Evolutionary conservation across 768 basidiomycete species (phyloP).

Genomic region (Hygrocybe punicea): DNA sequence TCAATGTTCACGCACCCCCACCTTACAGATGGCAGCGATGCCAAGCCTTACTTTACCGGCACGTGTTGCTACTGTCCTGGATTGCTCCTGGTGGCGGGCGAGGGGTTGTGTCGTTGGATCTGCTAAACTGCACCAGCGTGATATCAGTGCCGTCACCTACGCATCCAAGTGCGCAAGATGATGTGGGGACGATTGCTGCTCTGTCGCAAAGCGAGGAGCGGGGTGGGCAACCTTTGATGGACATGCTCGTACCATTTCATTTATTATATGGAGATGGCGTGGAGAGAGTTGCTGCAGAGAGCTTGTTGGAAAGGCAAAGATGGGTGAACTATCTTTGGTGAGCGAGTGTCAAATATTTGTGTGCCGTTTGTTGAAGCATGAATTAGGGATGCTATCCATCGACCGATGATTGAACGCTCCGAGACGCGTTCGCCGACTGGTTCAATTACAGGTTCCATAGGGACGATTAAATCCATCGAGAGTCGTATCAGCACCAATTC

Average conservation of each 20-base stretch:
- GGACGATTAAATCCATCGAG: constrained; percentile 62
- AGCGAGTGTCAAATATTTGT: constrained; percentile 22
- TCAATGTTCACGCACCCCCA: constrained; percentile 82
- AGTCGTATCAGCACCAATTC: constrained; percentile 39
- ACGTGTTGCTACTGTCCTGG: constrained; percentile 85
- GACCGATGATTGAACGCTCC: constrained; percentile 51
- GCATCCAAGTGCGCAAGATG: constrained; percentile 77
- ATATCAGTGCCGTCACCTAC: constrained; percentile 77
- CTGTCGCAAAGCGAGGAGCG: constrained; percentile 51
- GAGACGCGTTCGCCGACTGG: constrained; percentile 50
- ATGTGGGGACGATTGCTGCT: constrained; percentile 85
- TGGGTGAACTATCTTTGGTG: constrained; percentile 93
- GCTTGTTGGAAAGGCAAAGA: constrained; percentile 76
- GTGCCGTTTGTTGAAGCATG: not conserved
- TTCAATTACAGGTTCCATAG: constrained; percentile 55
- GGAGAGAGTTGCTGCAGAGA: constrained; percentile 86
- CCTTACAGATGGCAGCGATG: constrained; percentile 80
- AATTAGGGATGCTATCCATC: constrained; percentile 74
- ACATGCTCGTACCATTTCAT: constrained; percentile 85
- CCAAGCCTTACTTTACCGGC: constrained; percentile 78
- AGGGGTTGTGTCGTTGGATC: constrained; percentile 81
- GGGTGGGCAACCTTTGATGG: constrained; percentile 53
- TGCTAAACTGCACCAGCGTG: constrained; percentile 83
- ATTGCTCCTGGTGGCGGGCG: constrained; percentile 77
- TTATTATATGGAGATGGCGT: constrained; percentile 87